Evolutionary conservation across 176 grass and related monocot species (phyloP), one percentile per base, ranked within the genome.

Genomic region (Oryza glumipatula): DNA sequence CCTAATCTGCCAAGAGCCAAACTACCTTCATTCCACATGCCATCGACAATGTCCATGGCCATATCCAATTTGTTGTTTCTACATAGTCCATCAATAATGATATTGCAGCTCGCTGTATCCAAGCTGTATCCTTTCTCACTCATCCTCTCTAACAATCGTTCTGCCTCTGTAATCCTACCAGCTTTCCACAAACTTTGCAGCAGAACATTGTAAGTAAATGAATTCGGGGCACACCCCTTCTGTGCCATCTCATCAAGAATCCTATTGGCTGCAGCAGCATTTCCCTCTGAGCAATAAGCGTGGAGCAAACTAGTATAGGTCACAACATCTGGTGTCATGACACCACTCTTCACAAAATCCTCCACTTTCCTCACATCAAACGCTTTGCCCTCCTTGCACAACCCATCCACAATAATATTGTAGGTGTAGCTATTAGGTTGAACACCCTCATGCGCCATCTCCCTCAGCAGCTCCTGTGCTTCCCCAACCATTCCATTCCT

Each of bases 151-250:
- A 98, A 82, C 72, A 95, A 76, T 51, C 48, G 85, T 38, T 98
- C 91, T 68, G 77, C 89, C 86, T 95, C 96, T 38, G 68, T 70
- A 72, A 81, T 88, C 84, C 86, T 94, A 52, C 93, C 91, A 72
- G 88, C 85, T 85, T 90, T 98, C 89, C 93, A 98, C 67, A 98
- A 85, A 82, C 93, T 98, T 76, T 95, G 87, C 58, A 98, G 85
- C 74, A 98, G 84, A 79, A 98, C 92, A 80, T 98, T 95, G 45
- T 90, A 98, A 1, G 87, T 94, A 81, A 92, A 98, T 3, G 56
- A 86, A 86, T 98, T 95, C 0, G 85, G 93, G 5, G 67, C 83
- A 81, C 87, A 98, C 1, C 87, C 89, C 46, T 88, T 90, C 28
- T 63, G 87, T 14, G 63, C 78, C 96, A 98, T 95, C 83, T 98